Base-by-base conservation (phyloP, 2,329 filamentous ascomycete species). In the Neofusicoccum cordaticola region DNA sequence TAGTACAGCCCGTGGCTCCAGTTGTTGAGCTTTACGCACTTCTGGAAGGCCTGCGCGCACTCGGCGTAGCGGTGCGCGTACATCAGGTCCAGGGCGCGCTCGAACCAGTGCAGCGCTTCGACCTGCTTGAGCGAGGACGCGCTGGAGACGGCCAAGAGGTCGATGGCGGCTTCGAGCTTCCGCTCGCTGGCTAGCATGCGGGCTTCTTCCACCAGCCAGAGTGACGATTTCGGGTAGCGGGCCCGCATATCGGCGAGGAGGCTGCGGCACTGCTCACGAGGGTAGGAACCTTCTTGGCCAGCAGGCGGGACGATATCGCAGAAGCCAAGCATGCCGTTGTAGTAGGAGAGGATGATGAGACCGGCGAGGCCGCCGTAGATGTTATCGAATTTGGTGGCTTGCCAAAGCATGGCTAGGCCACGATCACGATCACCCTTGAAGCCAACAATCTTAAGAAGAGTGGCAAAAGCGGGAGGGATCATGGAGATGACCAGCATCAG, bases 1-100 rank as follows among this genome's bases (percentile, higher is more conserved):
- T 92, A 92, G 79, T 99, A 98, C 62, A 98, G 76, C 0, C 89
- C 88, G 61, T 93, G 92, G 64, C 90, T 93, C 95, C 95, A 98
- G 70, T 91, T 91, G 77, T 97, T 97, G 63, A 95, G 83, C 63
- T 91, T 88, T 11, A 91, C 81, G 68, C 91, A 93, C 68, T 83
- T 82, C 58, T 93, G 77, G 77, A 97, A 98, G 0, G 87, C 84
- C 64, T 89, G 84, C 2, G 91, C 86, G 77, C 91, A 93, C 3
- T 88, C 82, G 7, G 86, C 77, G 80, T 94, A 97, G 67, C 89
- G 84, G 74, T 96, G 91, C 17, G 89, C 78, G 71, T 90, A 93
- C 86, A 97, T 90, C 66, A 86, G 84, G 71, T 90, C 86, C 68
- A 98, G 78, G 50, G 89, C 89, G 69, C 90, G 86, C 77, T 98